Conservation (phyloP, 2,329 filamentous ascomycete species). For the Coniochaeta sp. region DNA sequence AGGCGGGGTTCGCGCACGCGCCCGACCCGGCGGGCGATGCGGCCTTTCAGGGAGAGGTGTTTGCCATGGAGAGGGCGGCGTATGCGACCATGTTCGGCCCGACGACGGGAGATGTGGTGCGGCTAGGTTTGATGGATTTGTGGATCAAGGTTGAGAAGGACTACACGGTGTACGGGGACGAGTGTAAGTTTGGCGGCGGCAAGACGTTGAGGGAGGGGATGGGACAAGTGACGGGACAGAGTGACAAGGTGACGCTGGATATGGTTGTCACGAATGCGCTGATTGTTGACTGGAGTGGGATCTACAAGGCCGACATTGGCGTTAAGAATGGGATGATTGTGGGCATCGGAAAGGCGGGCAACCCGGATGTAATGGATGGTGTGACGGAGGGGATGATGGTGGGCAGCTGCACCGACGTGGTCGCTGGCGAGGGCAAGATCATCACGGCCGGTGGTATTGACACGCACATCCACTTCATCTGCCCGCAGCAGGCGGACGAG, state of each 20-base stretch:
- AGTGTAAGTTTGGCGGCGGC: slow-evolving; percentile 91
- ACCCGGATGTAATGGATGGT: slow-evolving; percentile 94
- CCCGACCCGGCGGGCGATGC: slow-evolving; percentile 55
- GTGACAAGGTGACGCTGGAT: slow-evolving; percentile 68
- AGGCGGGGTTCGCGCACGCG: slow-evolving; percentile 71
- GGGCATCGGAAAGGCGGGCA: slow-evolving; percentile 89
- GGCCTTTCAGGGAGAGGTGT: slow-evolving; percentile 50
- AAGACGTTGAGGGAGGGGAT: slow-evolving; percentile 93
- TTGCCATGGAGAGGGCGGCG: slow-evolving; percentile 66
- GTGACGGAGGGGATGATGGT: slow-evolving; percentile 73
- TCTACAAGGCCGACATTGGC: slow-evolving; percentile 95
- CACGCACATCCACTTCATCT: slow-evolving; percentile 90
- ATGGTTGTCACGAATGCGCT: slow-evolving; percentile 85
- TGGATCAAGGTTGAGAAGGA: slow-evolving; percentile 91
- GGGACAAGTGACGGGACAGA: slow-evolving; percentile 79
- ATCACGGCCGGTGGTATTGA: slow-evolving; percentile 87
- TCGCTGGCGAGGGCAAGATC: slow-evolving; percentile 86
- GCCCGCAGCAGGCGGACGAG: slow-evolving; percentile 83
- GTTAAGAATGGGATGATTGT: slow-evolving; percentile 82
- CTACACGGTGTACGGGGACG: slow-evolving; percentile 77
- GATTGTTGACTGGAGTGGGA: slow-evolving; percentile 84
- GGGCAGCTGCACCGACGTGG: slow-evolving; percentile 83
- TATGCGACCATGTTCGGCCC: slow-evolving; percentile 91
- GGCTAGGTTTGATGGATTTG: slow-evolving; percentile 75
- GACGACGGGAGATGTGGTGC: slow-evolving; percentile 78